Evolutionary conservation across 2,329 filamentous ascomycete genomes (phyloP), one percentile per base, ranked within the genome.

Genomic region (Graphilbum ipis-grandicollis): DNA sequence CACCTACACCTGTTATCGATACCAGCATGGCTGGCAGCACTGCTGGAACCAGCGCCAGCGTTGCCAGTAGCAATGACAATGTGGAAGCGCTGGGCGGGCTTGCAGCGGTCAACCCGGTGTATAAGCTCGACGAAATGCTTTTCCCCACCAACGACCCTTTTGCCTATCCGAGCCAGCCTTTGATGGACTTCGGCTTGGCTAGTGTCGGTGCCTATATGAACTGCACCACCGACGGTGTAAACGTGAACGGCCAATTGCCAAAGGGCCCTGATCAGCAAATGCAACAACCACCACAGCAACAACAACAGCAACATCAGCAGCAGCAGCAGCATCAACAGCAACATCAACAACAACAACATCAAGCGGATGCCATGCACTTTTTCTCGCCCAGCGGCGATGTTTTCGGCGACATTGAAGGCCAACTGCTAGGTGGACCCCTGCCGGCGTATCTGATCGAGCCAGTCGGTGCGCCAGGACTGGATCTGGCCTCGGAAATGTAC

Each of bases 111-210:
- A 68, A 60, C 46, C 57, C 60, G 5, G 59, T 85, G 14, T 70
- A 79, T 44, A 79, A 82, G 50, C 65, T 86, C 7, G 77, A 77
- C 40, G 72, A 75, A 4, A 72, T 86, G 58, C 85, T 88, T 77
- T 88, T 88, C 48, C 76, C 79, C 1, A 78, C 79, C 0, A 68
- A 71, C 25, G 80, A 88, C 47, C 79, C 81, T 0, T 79, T 88
- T 43, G 78, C 76, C 0, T 90, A 88, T 48, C 80, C 79, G 0
- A 83, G 78, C 46, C 51, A 83, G 44, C 75, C 79, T 0, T 71
- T 79, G 60, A 75, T 78, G 59, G 63, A 71, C 46, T 60, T 70
- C 25, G 33, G 33, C 3, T 23, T 41, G n/a, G n/a, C n/a, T n/a
- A n/a, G n/a, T n/a, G n/a, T n/a, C n/a, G n/a, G n/a, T n/a, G n/a